Base-by-base conservation (phyloP, 306 rosid genomes). In the Citrullus mucosospermus region DNA sequence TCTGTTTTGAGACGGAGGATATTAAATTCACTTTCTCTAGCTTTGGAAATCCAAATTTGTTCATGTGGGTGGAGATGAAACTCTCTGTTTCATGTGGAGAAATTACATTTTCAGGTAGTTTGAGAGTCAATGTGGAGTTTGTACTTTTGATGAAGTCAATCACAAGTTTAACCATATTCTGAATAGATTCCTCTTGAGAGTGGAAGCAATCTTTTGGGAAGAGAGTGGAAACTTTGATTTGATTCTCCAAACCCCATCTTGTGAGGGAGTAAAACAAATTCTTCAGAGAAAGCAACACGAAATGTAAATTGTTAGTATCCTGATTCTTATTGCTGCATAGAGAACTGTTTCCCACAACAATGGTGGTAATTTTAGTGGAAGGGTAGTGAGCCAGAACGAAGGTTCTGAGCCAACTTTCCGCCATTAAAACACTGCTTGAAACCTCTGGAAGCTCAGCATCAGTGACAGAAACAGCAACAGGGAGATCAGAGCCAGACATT, bases 191-290 rank as follows among this genome's bases (percentile, higher is more conserved):
- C 22, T 30, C 43, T 16, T 57, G 70, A 43, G 67, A 78, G 66
- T 28, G 59, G 25, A 85, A 82, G 63, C 93, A 88, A 72, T 81
- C 20, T 16, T 84, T 76, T 41, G 82, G 74, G 60, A 91, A 82
- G 58, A 88, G 81, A 82, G 85, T 78, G 3, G 97, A 89, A 82
- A 93, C 86, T 80, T 88, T 89, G 41, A 92, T 90, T 4, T 86
- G 85, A 60, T 86, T 81, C 85, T 92, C 93, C 85, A 93, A 89
- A 81, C 91, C 96, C 98, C 98, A 94, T 79, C 98, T 87, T 11
- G 48, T 89, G 1, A 94, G 89, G 6, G 97, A 92, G 66, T 90
- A 87, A 67, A 88, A 79, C 25, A 94, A 63, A 82, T 94, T 94
- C 87, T 85, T 90, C 66, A 92, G 36, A 61, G 93, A 86, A 17